Evolutionary conservation across 2,329 filamentous ascomycete genomes (phyloP), one percentile per base, ranked within the genome.

Genomic region (Berkeleyomyces rouxiae): DNA sequence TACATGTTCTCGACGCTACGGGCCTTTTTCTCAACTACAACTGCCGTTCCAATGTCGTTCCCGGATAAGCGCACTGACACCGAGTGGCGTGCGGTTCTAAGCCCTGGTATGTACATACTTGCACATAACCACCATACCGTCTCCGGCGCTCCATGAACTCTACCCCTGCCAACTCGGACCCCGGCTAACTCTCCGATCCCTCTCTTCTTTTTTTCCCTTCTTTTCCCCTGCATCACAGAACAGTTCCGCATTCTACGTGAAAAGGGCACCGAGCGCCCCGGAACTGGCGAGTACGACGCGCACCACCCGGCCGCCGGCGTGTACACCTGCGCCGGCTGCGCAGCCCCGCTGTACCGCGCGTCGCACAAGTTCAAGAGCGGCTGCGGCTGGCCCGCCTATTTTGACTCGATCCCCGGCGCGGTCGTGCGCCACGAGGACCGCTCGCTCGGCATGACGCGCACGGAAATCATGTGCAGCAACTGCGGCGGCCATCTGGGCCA

Each of bases 331-430:
- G 88, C 88, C 16, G 93, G 83, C 61, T 99, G 93, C 78, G 74
- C 85, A 37, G 82, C 90, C 6, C 91, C 93, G 4, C 83, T 99
- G 16, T 99, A 99, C 82, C 92, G 85, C 73, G 91, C 93, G 37
- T 81, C 81, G 66, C 91, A 96, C 75, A 99, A 99, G 74, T 99
- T 99, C 81, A 88, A 88, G 74, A 95, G 88, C 16, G 90, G 90
- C 49, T 99, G 93, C 74, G 93, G 93, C 65, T 99, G 93, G 93
- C 93, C 93, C 0, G 93, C 93, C 10, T 99, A 97, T 75, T 99
- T 92, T 72, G 93, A 99, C 74, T 92, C 87, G 67, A 83, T 99
- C 60, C 92, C 93, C 0, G 91, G 90, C 2, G 92, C 92, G 0
- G 90, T 99, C 10, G 88, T 83, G 43, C 80, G 92, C 66, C 86